Base-by-base conservation (phyloP, 352 stramenopile species). In the Bremia lactucae region DNA sequence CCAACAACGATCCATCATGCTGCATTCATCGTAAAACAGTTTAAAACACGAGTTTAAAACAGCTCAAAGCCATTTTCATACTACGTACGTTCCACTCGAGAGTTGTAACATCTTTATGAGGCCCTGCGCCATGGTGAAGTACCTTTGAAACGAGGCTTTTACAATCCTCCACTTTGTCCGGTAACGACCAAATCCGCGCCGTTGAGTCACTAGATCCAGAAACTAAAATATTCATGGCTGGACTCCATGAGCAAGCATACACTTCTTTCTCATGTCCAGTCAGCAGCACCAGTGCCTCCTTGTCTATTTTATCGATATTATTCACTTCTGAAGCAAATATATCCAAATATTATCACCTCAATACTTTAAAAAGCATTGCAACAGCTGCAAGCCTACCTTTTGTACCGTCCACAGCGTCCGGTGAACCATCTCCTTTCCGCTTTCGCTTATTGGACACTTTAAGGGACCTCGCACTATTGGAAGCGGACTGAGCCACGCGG, bases 201-300 rank as follows among this genome's bases (percentile, higher is more conserved):
- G 90, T 97, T 16, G 93, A 95, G 62, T 98, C 95, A 28, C 87
- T 96, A 52, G 85, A 97, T 46, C 95, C 94, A 6, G 92, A 97
- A 31, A 97, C 95, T 47, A 99, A 80, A 9, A 97, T 68, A 52
- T 98, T 95, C 42, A 81, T 85, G 35, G 83, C 59, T 5, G 95
- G 95, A 70, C 98, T 97, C 96, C 96, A 99, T 24, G 90, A 81
- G 60, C 94, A 98, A 59, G 95, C 96, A 62, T 97, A 98, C 19
- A 98, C 95, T 53, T 93, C 80, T 45, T 93, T 89, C 52, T 93
- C 80, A 45, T 93, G 80, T 40, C 80, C 80, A 18, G 46, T 87
- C 31, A 89, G 52, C 40, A 90, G 42, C 23, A 90, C 55, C 11
- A 89, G 49, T 25, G 71, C 59, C 10, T 63, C 62, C 36, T 78